Evolutionary conservation across 768 basidiomycete species (phyloP), one percentile per base, ranked within the genome.

Genomic region (Termitomyces titanicus): DNA sequence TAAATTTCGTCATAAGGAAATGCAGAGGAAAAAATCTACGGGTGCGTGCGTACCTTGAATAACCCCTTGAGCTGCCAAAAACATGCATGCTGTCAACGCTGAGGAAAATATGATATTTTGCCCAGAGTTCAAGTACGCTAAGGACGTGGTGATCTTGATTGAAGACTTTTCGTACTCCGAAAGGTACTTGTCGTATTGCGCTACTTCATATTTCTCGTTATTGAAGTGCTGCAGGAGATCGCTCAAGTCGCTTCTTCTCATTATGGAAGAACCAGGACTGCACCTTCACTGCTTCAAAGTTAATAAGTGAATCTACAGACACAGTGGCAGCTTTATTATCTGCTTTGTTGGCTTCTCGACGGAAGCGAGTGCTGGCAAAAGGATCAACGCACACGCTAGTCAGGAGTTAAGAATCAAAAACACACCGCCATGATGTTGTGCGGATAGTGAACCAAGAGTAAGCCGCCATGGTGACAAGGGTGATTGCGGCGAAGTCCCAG

Each of bases 261-360:
- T 22, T 15, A 10, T 4, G 13, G 3, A 9, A 6, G 17, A 24
- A 27, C 17, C n/a, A 42, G 17, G 15, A 58, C 27, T 71, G 29
- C 58, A 94, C 95, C 81, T 98, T 99, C 64, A 99, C 97, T 3
- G 97, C 97, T 68, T 99, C 97, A 64, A 93, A 98, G 66, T 99
- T 99, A 68, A 99, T 96, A 42, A 99, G 74, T 0, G 95, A 92
- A 67, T 99, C 97, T 3, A 98, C 93, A 3, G 93, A 92, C 2
- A 89, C 83, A 0, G 92, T 91, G 0, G 96, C 97, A 17, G 96
- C 95, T 66, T 89, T 91, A 71, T 99, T 98, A 62, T 99, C 97
- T 0, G 97, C 97, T 54, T 89, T 82, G 70, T 99, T 99, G 0
- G 96, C 97, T 57, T 97, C 83, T 44, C 94, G 85, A 24, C 97